Base-by-base conservation (phyloP, 371 early-diverging fungal species). In the Zopfochytrium polystomum region DNA sequence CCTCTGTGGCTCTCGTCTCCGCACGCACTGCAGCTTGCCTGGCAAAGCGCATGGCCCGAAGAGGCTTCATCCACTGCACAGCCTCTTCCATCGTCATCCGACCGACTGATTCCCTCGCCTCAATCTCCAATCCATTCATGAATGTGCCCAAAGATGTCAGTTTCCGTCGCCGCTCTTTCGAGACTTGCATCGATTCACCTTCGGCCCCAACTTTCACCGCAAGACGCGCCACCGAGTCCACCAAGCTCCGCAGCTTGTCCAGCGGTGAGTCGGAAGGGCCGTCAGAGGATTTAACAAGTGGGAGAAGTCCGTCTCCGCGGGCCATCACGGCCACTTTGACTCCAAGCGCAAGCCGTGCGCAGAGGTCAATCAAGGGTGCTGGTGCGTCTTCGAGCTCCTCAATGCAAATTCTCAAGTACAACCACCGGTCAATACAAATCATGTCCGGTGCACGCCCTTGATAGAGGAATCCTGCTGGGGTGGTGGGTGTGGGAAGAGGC, bases 1-100 rank as follows among this genome's bases (percentile, higher is more conserved):
- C 52, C 23, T 22, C 52, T 22, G 23, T 38, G 38, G 38, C 7
- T 18, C 38, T 7, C 18, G 38, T 38, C 7, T 38, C 38, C 18
- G 38, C 38, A 7, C 38, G 7, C 38, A 18, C 38, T 11, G 38
- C 38, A 11, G 38, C 38, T 38, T 38, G 38, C 38, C 38, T 18
- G 29, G 57, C 57, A 31, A 56, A 56, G 18, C 22, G 35, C n/a
- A 56, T 45, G 9, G 23, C 25, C 20, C 46, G 20, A 6, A 56
- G 9, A 1, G 57, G 57, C 18, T 13, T 27, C 29, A 56, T 15
- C 57, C 57, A 56, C 22, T 46, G n/a, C 15, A 29, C 46, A 20
- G 57, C 44, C 44, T 43, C 43, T 46, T 56, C 57, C 22, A 7
- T 27, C n/a, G 20, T 45, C 27, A 56, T 13, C 9, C 27, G 7